phyloP scores from a whole-genome alignment of 129 eudicot species.

The Cynara cardunculus region DNA sequence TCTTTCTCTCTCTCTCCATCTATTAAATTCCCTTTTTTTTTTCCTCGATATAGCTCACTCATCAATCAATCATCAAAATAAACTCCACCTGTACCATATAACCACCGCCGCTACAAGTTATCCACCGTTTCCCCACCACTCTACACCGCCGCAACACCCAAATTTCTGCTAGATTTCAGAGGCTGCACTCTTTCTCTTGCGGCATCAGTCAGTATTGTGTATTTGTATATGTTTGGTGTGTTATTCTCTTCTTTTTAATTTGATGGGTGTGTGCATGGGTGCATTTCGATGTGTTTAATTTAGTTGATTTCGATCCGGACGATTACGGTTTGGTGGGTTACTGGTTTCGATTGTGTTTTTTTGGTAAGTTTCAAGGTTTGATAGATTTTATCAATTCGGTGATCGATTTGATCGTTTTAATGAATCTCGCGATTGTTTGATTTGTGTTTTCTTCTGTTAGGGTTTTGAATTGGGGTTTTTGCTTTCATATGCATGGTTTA shows the following conservation, averaged over 20 bases:
- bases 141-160: neutral
- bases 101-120: slow-evolving; percentile 34
- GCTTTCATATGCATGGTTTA: slow-evolving; percentile 22
- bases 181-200: neutral
- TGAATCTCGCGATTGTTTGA: neutral
- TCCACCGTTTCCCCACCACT: slow-evolving; percentile 3
- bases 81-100: slow-evolving; percentile 23
- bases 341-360: neutral
- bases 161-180: slow-evolving; percentile 6
- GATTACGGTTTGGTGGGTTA: neutral
- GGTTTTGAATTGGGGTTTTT: slow-evolving; percentile 43
- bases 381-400: neutral
- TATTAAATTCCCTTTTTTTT: neutral
- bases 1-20: slow-evolving; percentile 20
- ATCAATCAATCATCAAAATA: slow-evolving; percentile 7
- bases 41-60: slow-evolving; percentile 16
- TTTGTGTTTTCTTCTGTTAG: slow-evolving; percentile 19
- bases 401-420: slow-evolving; percentile 24
- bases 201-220: neutral
- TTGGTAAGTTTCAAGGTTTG: neutral
- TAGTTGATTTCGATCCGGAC: slow-evolving; percentile 13
- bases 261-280: slow-evolving; percentile 14
- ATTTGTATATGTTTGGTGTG: neutral
- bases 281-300: slow-evolving; percentile 22
- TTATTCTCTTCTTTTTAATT: neutral